Base-by-base conservation (phyloP, 345 rosid genomes). In the Angophora floribunda region DNA sequence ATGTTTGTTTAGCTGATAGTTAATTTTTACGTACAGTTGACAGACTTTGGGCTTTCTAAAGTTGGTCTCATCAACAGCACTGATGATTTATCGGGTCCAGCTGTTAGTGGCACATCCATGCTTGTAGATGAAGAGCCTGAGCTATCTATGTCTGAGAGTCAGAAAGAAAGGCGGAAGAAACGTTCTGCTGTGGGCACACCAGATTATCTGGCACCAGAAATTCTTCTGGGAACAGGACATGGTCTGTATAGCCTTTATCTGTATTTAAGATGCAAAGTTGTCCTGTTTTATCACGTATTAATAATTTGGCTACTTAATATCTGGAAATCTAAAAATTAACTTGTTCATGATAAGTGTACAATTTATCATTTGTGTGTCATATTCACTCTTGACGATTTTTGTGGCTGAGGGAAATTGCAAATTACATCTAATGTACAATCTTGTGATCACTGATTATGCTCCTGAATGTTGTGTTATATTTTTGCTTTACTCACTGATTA, bases 111-210 rank as follows among this genome's bases (percentile, higher is more conserved):
- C 87, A 95, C 99, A 45, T 94, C 99, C 67, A 92, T 98, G 88
- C 97, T 98, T 85, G 99, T 89, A 90, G 98, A 96, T 61, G 98
- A 98, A 86, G 98, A 96, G 80, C 96, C 96, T 51, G 93, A 90
- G 75, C 85, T 91, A 90, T 92, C 94, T 13, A 90, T 93, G 32
- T 92, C 98, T 47, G 99, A 95, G 91, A 91, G 94, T 87, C 96
- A 93, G 90, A 93, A 61, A 87, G 96, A 93, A 89, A 93, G 96
- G 92, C 93, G 95, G 91, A 95, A 97, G 94, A 98, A 98, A 90
- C 97, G 99, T 89, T 97, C 99, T 91, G 99, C 99, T 88, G 99
- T 96, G 88, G 99, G 99, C 91, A 98, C 99, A 63, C 99, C 99
- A 86, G 99, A 98, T 92, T 98, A 98, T 91, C 94, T 98, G 96